phyloP scores from a whole-genome alignment of 2,329 filamentous ascomycete genomes.

The Chrysoporthe puriensis region DNA sequence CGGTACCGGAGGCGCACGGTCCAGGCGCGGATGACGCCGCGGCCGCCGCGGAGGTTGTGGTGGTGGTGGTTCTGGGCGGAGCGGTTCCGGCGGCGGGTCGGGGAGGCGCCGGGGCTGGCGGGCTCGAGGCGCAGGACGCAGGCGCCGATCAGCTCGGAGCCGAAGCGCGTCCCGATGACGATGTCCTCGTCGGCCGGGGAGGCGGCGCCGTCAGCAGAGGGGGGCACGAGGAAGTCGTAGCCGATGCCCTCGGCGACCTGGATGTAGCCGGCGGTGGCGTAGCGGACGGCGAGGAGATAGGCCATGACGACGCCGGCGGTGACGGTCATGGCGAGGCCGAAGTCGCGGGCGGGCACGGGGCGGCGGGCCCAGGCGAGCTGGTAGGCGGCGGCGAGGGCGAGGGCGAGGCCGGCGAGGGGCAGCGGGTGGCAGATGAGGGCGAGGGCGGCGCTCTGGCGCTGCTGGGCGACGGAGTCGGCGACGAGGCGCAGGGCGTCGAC shows the following conservation, averaged over 20 bases:
- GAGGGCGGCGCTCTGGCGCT: constrained; percentile 69
- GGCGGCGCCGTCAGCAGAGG: constrained; percentile 30
- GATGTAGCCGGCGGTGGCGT: constrained; percentile 64
- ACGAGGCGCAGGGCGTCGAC: constrained; percentile 72
- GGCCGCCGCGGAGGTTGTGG: constrained; percentile 55
- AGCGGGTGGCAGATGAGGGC: constrained; percentile 67
- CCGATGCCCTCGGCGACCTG: constrained; percentile 62
- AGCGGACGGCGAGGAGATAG: constrained; percentile 64
- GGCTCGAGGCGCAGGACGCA: constrained; percentile 69
- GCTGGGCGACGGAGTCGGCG: constrained; percentile 81
- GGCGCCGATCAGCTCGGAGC: constrained; percentile 70
- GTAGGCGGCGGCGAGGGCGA: constrained; percentile 49
- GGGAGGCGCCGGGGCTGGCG: constrained; percentile 27
- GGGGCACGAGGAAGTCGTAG: constrained; percentile 60
- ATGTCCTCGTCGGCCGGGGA: constrained; percentile 52
- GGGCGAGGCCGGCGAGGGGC: constrained; percentile 52
- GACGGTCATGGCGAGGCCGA: constrained; percentile 60
- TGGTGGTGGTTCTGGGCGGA: constrained; percentile 34
- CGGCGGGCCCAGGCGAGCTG: constrained; percentile 47
- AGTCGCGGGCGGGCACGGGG: constrained; percentile 47
- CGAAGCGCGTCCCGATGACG: constrained; percentile 69
- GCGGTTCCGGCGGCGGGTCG: constrained; percentile 40
- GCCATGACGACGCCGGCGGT: constrained; percentile 65
- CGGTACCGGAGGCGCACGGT: constrained; percentile 74
- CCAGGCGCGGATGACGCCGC: constrained; percentile 79